Percentiles rank a stretch among this genome's conserved stretches.
phyloP scores from a whole-genome alignment of 1,284 basidiomycete genomes.

The Chalciporus piperatoides region DNA sequence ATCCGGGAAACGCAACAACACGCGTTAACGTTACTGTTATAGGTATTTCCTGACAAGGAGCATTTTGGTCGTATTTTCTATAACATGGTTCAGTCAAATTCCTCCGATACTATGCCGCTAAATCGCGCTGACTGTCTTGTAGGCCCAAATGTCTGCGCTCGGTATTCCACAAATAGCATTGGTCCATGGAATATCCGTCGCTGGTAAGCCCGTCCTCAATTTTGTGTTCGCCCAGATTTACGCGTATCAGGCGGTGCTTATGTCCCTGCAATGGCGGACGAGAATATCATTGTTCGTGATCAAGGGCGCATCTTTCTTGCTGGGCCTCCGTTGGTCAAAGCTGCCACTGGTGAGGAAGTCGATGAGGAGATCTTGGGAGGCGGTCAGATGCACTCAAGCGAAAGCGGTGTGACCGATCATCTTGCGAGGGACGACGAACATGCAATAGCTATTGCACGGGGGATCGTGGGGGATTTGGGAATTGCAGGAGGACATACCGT shows the following conservation, averaged over 20 bases:
- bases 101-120: conserved; percentile 2
- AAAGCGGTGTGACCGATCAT: conserved; percentile 93
- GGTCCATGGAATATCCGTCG: conserved; percentile 93
- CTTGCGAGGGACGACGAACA: conserved; percentile 87
- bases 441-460: conserved; percentile 81
- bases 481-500: conserved; percentile 47
- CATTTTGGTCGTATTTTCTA: conserved; percentile 97
- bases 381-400: conserved; percentile 91
- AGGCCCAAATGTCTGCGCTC: conserved; percentile 89
- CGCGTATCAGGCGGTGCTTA: conserved; percentile 70
- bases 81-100: conserved; percentile 70
- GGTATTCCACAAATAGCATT: conserved; percentile 91
- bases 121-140: conserved; percentile 12
- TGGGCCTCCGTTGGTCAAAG: conserved; percentile 92
- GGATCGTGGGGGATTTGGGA: conserved; percentile 80
- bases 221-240: conserved; percentile 10
- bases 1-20: neutral
- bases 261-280: conserved; percentile 95
- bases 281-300: conserved; percentile 91
- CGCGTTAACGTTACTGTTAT: conserved; percentile 14
- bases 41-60: conserved; percentile 83
- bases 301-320: conserved; percentile 96
- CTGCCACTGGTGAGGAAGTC: conserved; percentile 90
- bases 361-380: conserved; percentile 92
- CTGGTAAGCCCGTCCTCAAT: conserved; percentile 43